These are phyloP conservation scores for Cercospora sp. DNA, from an alignment of 2,329 filamentous ascomycete species.

Conservation along the genomic window DNA sequence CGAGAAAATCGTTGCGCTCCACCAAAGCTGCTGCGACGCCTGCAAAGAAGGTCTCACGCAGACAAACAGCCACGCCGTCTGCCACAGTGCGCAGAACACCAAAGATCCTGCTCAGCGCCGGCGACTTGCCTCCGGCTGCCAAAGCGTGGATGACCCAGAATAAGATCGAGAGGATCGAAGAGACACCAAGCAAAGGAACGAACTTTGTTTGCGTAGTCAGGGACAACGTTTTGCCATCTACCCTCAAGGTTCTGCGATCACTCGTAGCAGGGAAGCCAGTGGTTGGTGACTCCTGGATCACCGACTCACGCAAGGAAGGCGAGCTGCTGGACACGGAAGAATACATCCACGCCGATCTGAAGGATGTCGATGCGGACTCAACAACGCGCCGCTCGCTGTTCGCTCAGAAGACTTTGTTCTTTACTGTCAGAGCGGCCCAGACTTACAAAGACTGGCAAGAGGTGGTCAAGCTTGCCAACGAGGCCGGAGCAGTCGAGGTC, in stretches of 20 bases:
- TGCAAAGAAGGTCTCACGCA: neutral
- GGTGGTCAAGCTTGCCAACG: slow-evolving; percentile 43
- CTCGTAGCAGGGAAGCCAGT: slow-evolving; percentile 48
- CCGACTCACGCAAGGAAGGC: slow-evolving; percentile 41
- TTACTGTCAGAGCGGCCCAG: slow-evolving; percentile 44
- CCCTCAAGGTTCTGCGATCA: slow-evolving; percentile 49
- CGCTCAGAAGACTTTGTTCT: slow-evolving; percentile 51
- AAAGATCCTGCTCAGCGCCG: slow-evolving; percentile 31
- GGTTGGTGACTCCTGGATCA: slow-evolving; percentile 51
- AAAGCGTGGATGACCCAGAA: slow-evolving; percentile 40
- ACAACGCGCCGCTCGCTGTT: slow-evolving; percentile 49
- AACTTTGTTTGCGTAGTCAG: slow-evolving; percentile 42
- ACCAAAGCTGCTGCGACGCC: neutral
- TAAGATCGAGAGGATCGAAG: slow-evolving; percentile 35
- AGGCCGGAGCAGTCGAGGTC: slow-evolving; percentile 43
- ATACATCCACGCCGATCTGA: slow-evolving; percentile 16
- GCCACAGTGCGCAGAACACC: slow-evolving; percentile 10
- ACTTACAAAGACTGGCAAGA: slow-evolving; percentile 43
- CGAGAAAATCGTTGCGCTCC: neutral
- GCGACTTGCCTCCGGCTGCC: slow-evolving; percentile 19
- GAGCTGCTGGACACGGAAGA: slow-evolving; percentile 16
- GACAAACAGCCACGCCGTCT: slow-evolving; percentile 4
- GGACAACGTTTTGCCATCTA: slow-evolving; percentile 44
- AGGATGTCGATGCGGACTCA: slow-evolving; percentile 34
- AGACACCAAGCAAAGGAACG: slow-evolving; percentile 37